phyloP scores from a whole-genome alignment of 2,329 filamentous ascomycete genomes.

The Hypocrella siamensis region DNA sequence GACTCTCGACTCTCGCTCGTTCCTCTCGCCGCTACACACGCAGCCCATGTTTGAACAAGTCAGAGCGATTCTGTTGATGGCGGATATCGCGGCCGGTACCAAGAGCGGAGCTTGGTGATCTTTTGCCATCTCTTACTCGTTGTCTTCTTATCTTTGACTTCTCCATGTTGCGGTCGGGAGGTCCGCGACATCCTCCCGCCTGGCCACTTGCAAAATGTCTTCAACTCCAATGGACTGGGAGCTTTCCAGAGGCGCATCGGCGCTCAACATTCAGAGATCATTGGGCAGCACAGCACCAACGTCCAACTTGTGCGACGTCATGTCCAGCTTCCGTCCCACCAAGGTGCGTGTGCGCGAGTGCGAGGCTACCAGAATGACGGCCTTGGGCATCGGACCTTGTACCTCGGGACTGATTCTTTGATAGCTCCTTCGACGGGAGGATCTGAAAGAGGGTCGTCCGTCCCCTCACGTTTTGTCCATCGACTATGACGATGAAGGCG shows the following conservation, averaged over 20 bases:
- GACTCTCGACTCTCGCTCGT: too few species aligned
- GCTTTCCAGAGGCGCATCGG: conserved; percentile 22
- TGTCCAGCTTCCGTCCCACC: conserved; percentile 62
- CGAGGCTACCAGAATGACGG: too few species aligned
- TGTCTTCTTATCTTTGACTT: too few species aligned
- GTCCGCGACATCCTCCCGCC: too few species aligned
- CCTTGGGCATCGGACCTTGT: too few species aligned
- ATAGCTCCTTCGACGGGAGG: conserved; percentile 42
- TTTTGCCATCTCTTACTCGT: too few species aligned
- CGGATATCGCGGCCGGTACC: too few species aligned
- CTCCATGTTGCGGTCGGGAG: neutral
- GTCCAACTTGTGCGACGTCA: conserved; percentile 62
- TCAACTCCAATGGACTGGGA: conserved; percentile 44
- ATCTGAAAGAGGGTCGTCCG: conserved; percentile 33
- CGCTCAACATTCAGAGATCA: conserved; percentile 34
- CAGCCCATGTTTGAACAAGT: too few species aligned
- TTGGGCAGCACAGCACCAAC: conserved; percentile 27
- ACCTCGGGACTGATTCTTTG: neutral
- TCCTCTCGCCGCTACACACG: too few species aligned
- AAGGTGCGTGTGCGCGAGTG: conserved; percentile 45
- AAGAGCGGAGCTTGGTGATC: too few species aligned
- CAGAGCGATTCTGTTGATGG: too few species aligned
- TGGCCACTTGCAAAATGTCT: conserved; percentile 21
- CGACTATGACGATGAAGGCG: conserved; percentile 91
- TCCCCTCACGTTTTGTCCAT: conserved; percentile 66